Evolutionary conservation across 768 basidiomycete species (phyloP).

Genomic region (Cystobasidium tubakii): DNA sequence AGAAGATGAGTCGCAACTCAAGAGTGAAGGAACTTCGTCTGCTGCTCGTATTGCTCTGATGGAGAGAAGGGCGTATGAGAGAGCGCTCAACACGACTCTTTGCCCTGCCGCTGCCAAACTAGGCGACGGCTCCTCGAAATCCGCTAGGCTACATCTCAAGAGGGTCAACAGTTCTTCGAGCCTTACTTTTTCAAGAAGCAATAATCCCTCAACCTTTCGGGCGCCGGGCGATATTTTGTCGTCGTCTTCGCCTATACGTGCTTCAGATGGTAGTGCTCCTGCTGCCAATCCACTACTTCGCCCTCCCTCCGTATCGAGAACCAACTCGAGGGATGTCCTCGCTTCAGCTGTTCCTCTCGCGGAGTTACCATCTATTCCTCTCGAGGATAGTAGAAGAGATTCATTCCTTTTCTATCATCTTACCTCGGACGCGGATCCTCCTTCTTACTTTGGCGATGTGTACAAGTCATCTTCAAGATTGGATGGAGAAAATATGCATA

Average conservation of each 20-base stretch:
- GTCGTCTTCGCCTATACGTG: background rate
- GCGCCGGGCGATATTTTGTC: background rate
- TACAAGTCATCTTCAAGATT: background rate
- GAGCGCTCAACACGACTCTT: slow-evolving; percentile 25
- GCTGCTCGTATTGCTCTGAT: background rate
- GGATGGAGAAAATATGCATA: background rate
- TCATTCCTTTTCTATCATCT: slow-evolving; percentile 31
- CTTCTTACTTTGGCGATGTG: background rate
- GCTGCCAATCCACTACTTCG: background rate
- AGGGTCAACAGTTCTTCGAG: background rate
- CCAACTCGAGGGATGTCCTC: slow-evolving; percentile 22
- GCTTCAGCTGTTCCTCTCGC: slow-evolving; percentile 23
- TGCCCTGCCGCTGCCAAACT: slow-evolving; percentile 26
- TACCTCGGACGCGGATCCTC: slow-evolving; percentile 22
- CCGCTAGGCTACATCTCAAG: background rate
- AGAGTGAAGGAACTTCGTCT: background rate
- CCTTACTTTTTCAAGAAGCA: slow-evolving; percentile 5
- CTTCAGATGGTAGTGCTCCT: background rate
- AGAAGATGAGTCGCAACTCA: background rate
- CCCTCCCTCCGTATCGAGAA: slow-evolving; percentile 13
- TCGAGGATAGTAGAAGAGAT: background rate
- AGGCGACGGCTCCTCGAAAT: background rate
- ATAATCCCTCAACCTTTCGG: background rate
- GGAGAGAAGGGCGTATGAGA: slow-evolving; percentile 5
- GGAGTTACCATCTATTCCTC: slow-evolving; percentile 11